phyloP scores from a whole-genome alignment of 495 filamentous ascomycete species.

The Penicillium arizonense region DNA sequence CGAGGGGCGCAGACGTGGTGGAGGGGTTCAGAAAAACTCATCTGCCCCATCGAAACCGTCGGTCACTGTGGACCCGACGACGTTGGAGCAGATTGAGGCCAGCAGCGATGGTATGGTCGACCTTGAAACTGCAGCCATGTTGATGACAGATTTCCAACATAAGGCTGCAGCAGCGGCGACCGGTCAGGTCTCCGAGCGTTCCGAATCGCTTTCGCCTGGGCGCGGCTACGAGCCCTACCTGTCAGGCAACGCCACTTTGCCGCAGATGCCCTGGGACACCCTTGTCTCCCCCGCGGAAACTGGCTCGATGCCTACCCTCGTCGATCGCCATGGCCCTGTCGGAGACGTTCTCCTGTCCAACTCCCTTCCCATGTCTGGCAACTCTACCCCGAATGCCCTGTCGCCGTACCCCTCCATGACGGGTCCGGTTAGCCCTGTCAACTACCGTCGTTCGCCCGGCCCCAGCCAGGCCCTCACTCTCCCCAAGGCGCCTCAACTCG shows the following conservation, averaged over 20 bases:
- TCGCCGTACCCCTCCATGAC: constrained; percentile 77
- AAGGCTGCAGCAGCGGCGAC: constrained; percentile 87
- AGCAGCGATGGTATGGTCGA: constrained; percentile 94
- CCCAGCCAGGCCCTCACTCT: constrained; percentile 61
- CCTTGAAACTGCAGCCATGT: constrained; percentile 96
- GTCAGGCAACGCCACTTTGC: constrained; percentile 72
- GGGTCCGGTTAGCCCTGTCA: constrained; percentile 67
- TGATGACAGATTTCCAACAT: constrained; percentile 98
- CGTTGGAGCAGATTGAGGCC: constrained; percentile 92
- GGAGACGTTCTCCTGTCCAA: constrained; percentile 64
- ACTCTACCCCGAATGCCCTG: constrained; percentile 76
- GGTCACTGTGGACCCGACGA: constrained; percentile 80
- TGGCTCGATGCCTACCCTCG: constrained; percentile 61
- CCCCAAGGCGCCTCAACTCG: constrained; percentile 64
- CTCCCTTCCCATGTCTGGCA: constrained; percentile 65
- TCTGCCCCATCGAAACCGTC: constrained; percentile 76
- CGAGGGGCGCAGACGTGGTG: constrained; percentile 85
- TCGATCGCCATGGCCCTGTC: constrained; percentile 60
- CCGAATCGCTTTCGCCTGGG: constrained; percentile 70
- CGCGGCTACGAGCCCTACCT: constrained; percentile 68
- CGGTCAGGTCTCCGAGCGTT: constrained; percentile 67
- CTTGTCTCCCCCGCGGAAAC: constrained; percentile 68
- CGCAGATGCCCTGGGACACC: constrained; percentile 88
- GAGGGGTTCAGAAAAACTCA: constrained; percentile 58
- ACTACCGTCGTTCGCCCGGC: constrained; percentile 67